Conservation (phyloP, 2,329 filamentous ascomycete genomes). For the Rugonectria rugulosa region DNA sequence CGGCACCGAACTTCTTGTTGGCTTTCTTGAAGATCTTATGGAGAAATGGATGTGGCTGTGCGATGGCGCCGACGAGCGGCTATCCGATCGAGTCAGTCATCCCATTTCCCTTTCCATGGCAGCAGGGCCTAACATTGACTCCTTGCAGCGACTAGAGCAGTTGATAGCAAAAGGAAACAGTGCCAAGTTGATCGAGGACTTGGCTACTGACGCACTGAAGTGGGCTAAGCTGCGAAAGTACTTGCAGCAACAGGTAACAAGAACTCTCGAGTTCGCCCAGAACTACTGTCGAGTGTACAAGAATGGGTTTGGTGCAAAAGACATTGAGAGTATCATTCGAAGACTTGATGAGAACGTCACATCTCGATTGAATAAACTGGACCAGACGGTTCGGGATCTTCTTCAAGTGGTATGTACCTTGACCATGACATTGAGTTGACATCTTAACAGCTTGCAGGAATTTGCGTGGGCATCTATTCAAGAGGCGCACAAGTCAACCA, state of each 20-base stretch:
- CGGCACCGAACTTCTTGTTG: neutral
- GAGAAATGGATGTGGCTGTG: neutral
- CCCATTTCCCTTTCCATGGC: too few relatives aligned
- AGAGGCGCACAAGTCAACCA: neutral
- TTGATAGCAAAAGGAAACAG: neutral
- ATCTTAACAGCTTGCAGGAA: too few relatives aligned
- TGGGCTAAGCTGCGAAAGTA: neutral
- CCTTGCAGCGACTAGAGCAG: neutral
- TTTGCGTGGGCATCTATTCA: neutral
- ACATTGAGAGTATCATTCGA: neutral
- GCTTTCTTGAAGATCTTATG: neutral
- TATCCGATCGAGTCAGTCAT: neutral
- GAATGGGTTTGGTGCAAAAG: neutral
- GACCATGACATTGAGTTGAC: too few relatives aligned
- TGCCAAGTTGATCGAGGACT: neutral
- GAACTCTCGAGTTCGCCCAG: neutral
- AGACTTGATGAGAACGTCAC: neutral
- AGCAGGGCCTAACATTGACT: too few relatives aligned
- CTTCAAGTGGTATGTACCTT: neutral
- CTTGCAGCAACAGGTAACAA: neutral
- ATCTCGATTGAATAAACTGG: neutral
- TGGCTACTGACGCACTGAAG: neutral
- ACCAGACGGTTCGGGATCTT: neutral
- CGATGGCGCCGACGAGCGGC: neutral
- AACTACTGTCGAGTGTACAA: neutral